Evolutionary conservation across 2,329 filamentous ascomycete genomes (phyloP).

Genomic region (Pyricularia pennisetigena): DNA sequence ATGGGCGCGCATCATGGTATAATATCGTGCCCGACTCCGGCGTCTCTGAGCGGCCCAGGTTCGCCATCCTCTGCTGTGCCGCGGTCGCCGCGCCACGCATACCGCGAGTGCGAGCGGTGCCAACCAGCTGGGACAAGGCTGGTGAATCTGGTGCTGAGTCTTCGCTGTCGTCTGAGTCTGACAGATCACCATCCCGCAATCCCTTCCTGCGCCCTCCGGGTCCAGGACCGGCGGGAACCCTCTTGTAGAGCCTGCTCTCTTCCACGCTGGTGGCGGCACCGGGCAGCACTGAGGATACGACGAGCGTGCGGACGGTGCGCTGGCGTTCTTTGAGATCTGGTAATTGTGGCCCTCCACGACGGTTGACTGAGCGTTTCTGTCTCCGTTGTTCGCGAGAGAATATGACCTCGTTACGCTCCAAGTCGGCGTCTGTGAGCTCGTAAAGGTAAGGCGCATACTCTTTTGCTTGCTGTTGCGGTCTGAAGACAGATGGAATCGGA

Average conservation of each 20-base stretch:
- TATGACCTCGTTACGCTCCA: constrained; percentile 84
- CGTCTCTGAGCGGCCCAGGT: constrained; percentile 75
- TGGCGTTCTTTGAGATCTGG: constrained; percentile 96
- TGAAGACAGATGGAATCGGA: constrained; percentile 73
- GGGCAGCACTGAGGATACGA: constrained; percentile 87
- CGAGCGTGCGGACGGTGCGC: constrained; percentile 81
- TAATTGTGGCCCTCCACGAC: constrained; percentile 81
- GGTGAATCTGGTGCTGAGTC: constrained; percentile 83
- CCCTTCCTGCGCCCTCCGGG: constrained; percentile 15
- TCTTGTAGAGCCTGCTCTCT: constrained; percentile 80
- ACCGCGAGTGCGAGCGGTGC: constrained; percentile 75
- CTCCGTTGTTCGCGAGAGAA: constrained; percentile 89
- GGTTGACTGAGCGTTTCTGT: constrained; percentile 91
- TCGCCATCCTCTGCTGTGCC: constrained; percentile 80
- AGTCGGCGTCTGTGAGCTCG: constrained; percentile 81
- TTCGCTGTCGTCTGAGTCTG: constrained; percentile 87
- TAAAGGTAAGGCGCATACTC: constrained; percentile 92
- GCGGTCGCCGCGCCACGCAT: constrained; percentile 83
- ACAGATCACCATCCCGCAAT: constrained; percentile 59
- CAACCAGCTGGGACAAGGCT: constrained; percentile 59
- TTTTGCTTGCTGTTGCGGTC: constrained; percentile 85
- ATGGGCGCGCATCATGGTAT: constrained; percentile 64
- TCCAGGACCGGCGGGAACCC: constrained; percentile 18
- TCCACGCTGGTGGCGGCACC: constrained; percentile 73
- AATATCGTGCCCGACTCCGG: constrained; percentile 55